Evolutionary conservation across 176 grass and related monocot species (phyloP), one percentile per base, ranked within the genome.

Genomic region (Zizania latifolia): DNA sequence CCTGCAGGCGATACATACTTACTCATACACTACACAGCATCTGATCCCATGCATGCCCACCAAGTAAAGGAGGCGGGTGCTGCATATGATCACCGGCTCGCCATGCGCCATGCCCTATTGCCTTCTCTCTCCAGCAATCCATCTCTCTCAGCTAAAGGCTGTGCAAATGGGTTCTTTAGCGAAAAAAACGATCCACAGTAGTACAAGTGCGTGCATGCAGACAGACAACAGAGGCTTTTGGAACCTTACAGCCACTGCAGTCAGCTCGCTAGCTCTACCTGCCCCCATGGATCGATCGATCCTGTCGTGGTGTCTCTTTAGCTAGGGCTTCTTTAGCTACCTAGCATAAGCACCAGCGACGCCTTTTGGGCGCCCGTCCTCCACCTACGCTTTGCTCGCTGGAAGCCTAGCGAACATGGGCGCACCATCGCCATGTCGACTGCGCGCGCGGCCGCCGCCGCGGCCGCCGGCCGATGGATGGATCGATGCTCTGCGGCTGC

Each of bases 241-340:
- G 80, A 74, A 56, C 59, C 70, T 74, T 66, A 82, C 70, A 23
- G 43, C 68, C 15, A 35, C 59, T 19, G 79, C 44, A 11, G 14
- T 11, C 59, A 37, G 59, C 45, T 17, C n/a, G 17, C 8, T n/a
- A n/a, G n/a, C 43, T 1, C 43, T 45, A 14, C 48, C 8, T 53
- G 48, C n/a, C n/a, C 48, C 48, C 48, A 53, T 53, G 48, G 48
- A 53, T 53, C n/a, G n/a, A n/a, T n/a, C n/a, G n/a, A n/a, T n/a
- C 65, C 58, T 7, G 51, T 70, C 62, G 46, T 22, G 36, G 22
- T 58, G 54, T 30, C 36, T 29, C 77, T 70, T 70, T 44, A 70
- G 33, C 58, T 53, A 53, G 7, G 48, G 48, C 48, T 53, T n/a
- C n/a, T 22, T 53, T 21, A n/a, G n/a, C n/a, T n/a, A n/a, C n/a